Base-by-base conservation (phyloP, 768 basidiomycete species). In the Boletus rubropictus region DNA sequence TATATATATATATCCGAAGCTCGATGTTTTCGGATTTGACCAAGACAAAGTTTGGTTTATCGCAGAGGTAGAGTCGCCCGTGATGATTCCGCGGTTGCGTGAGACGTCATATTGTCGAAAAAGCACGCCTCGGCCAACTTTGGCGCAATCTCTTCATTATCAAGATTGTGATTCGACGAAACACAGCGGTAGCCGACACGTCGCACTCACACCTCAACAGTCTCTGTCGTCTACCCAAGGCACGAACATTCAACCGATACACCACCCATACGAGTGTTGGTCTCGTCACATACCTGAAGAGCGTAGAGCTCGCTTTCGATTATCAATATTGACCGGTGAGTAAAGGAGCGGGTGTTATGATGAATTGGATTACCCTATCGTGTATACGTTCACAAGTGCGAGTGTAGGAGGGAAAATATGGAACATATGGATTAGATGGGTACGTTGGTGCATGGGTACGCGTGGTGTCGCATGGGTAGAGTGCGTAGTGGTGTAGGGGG, bases 361-460 rank as follows among this genome's bases (percentile, higher is more conserved):
- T 32, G 18, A 20, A 29, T 49, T 58, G 46, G 14, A 44, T 37
- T 46, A 49, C 32, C 47, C 34, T 55, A 46, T 54, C 34, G 33
- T 27, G 44, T 35, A 55, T 24, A 14, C 21, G 7, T 12, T 34
- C 33, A 45, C 32, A 43, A 38, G 22, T 25, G 31, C 36, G 10
- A 33, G 36, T 40, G 44, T 20, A 21, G 3, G 20, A 20, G 41
- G 17, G 7, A 20, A 38, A 7, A n/a, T 17, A 29, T 40, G n/a
- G 6, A 33, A 59, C 25, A 40, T 15, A 49, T 46, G 44, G 5
- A 44, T 21, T 51, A 44, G 39, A 42, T 49, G 46, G 25, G 9
- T 46, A 31, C 12, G 31, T 44, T 24, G 39, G 33, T 31, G 10
- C 17, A 24, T 22, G 15, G 32, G 15, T 44, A 47, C 42, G 24